Conservation (phyloP, 73 alveolate species). For the Blepharisma japonicum region DNA sequence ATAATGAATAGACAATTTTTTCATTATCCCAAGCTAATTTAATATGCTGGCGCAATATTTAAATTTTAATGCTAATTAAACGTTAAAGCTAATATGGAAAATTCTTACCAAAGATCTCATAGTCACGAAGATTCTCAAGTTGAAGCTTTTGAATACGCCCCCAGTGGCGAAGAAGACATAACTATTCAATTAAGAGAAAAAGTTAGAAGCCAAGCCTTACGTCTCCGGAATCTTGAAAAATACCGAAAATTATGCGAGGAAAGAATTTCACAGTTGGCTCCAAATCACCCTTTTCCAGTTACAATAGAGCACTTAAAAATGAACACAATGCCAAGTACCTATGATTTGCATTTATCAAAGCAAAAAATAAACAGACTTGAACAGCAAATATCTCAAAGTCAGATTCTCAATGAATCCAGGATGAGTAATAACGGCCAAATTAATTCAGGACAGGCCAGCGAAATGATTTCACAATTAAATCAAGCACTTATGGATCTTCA, state of each 20-base stretch:
- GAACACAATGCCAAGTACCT: conserved; percentile 33
- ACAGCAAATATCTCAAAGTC: conserved; percentile 27
- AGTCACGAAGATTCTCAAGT: too few relatives aligned
- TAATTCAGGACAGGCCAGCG: conserved; percentile 38
- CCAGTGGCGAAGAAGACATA: conserved; percentile 31
- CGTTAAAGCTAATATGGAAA: too few relatives aligned
- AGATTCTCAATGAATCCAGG: too few relatives aligned
- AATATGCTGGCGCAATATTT: too few relatives aligned
- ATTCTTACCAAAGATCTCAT: too few relatives aligned
- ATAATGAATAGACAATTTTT: too few relatives aligned
- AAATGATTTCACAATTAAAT: conserved; percentile 32
- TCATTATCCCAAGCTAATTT: too few relatives aligned
- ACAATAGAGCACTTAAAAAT: conserved; percentile 57
- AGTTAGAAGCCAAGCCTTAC: conserved; percentile 70
- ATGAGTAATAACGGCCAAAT: conserved; percentile 34
- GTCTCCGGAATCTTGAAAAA: conserved; percentile 60
- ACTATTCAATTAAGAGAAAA: conserved; percentile 67
- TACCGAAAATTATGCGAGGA: conserved; percentile 68
- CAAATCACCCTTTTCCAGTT: conserved; percentile 74
- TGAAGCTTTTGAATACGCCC: too few relatives aligned
- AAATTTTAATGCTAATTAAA: too few relatives aligned
- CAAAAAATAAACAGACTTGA: conserved; percentile 22
- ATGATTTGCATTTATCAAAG: neutral
- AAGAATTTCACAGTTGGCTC: conserved; percentile 61
- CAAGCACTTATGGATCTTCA: conserved; percentile 15